A percentile compares a stretch with the other conserved stretches of the same genome.
Conservation (phyloP, 129 eudicot genomes). For the Arctium lappa region DNA sequence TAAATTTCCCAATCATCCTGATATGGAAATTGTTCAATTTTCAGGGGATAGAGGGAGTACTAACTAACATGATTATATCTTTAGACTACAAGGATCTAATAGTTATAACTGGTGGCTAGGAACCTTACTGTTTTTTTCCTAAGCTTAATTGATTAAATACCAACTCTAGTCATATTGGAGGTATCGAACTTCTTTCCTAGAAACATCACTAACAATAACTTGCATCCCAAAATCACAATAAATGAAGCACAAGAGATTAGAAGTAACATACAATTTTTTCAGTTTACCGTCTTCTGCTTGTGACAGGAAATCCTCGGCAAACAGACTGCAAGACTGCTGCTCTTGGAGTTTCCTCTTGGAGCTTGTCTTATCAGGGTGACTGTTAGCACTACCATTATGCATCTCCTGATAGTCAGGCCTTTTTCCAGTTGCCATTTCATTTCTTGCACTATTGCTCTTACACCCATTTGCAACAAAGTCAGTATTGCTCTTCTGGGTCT, state of each 20-base stretch:
- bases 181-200: background rate
- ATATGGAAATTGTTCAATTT: background rate
- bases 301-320: conserved; percentile 45
- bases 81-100: background rate
- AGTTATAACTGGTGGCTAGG: background rate
- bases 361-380: conserved; percentile 32
- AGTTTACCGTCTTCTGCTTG: conserved; percentile 39
- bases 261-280: conserved; percentile 56
- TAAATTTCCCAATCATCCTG: background rate
- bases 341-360: conserved; percentile 45
- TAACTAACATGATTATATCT: background rate
- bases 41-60: background rate
- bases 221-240: conserved; percentile 5
- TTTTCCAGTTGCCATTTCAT: conserved; percentile 16
- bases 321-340: conserved; percentile 36
- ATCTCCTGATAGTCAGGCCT: conserved; percentile 13
- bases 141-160: background rate
- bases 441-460: conserved; percentile 29
- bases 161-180: background rate
- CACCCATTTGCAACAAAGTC: conserved; percentile 19
- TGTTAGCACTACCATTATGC: conserved; percentile 32
- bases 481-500: conserved; percentile 14
- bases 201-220: background rate
- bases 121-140: background rate
- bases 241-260: conserved; percentile 14